These are phyloP conservation scores for Periconia sp. DNA, from an alignment of 2,329 filamentous ascomycete genomes.

Conservation along the genomic window DNA sequence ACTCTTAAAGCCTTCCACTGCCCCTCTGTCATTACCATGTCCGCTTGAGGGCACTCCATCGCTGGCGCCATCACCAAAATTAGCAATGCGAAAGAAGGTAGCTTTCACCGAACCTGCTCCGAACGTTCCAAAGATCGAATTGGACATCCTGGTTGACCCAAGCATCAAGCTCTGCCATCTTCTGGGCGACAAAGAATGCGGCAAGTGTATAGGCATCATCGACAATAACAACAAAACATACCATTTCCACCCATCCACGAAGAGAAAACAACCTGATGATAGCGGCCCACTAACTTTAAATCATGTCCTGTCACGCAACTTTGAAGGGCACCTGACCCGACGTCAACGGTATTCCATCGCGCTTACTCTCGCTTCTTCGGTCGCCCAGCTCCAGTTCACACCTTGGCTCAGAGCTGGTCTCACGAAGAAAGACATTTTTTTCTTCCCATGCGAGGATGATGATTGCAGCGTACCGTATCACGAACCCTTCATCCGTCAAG, in stretches of 20 bases:
- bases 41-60: background rate
- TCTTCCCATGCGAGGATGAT: slow-evolving; percentile 12
- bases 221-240: slow-evolving; percentile 14
- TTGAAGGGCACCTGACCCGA: slow-evolving; percentile 8
- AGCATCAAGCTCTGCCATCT: slow-evolving; percentile 15
- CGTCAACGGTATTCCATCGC: slow-evolving; percentile 24
- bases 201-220: slow-evolving; percentile 21
- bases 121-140: slow-evolving; percentile 5
- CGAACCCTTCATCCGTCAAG: slow-evolving; percentile 73
- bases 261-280: slow-evolving; percentile 2
- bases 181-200: slow-evolving; percentile 4
- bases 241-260: slow-evolving; percentile 17
- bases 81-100: background rate
- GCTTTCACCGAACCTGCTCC: slow-evolving; percentile 1
- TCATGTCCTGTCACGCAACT: slow-evolving; percentile 15
- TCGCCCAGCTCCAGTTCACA: slow-evolving; percentile 22
- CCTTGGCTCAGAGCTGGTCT: slow-evolving; percentile 19
- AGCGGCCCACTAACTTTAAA: slow-evolving; percentile 9
- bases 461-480: slow-evolving; percentile 41
- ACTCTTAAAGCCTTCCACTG: background rate
- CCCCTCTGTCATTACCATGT: background rate
- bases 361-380: slow-evolving; percentile 22
- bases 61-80: background rate
- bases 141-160: slow-evolving; percentile 1
- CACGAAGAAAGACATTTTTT: slow-evolving; percentile 17